These are phyloP conservation scores for Rhynchospora breviuscula DNA, from an alignment of 176 grass and related monocot species.

Conservation along the genomic window DNA sequence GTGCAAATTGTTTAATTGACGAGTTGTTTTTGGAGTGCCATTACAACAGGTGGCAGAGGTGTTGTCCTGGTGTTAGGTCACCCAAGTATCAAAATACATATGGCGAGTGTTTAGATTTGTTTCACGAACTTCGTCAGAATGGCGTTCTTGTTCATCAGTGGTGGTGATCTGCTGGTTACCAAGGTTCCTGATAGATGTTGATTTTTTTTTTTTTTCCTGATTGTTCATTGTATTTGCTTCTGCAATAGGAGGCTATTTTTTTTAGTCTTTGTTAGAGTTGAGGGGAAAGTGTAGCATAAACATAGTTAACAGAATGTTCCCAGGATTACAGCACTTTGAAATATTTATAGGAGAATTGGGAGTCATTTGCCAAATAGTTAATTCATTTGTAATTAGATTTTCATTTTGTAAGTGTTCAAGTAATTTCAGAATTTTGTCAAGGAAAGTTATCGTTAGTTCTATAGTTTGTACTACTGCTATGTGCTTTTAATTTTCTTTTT, in stretches of 20 bases:
- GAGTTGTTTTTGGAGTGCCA: slow-evolving; percentile 86
- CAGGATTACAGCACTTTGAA: neutral
- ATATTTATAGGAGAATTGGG: slow-evolving; percentile 5
- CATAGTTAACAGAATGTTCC: slow-evolving; percentile 6
- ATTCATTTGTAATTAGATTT: slow-evolving; percentile 14
- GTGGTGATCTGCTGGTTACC: slow-evolving; percentile 40
- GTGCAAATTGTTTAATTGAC: slow-evolving; percentile 54
- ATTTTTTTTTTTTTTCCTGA: neutral
- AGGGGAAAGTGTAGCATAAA: slow-evolving; percentile 16
- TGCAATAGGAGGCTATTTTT: neutral
- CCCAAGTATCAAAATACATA: slow-evolving; percentile 68
- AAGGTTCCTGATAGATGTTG: neutral
- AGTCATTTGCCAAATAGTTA: slow-evolving; percentile 2
- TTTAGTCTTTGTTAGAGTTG: neutral
- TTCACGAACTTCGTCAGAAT: slow-evolving; percentile 40
- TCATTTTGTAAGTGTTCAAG: neutral
- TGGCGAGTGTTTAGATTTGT: slow-evolving; percentile 49
- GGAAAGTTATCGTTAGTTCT: neutral
- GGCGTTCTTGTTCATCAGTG: slow-evolving; percentile 86
- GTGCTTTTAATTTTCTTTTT: neutral
- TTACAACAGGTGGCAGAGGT: slow-evolving; percentile 80
- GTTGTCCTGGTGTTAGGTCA: slow-evolving; percentile 57
- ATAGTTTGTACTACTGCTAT: neutral
- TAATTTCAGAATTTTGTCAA: neutral
- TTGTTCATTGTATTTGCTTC: slow-evolving; percentile 6